A percentile compares a stretch with the other conserved stretches of the same genome.
Conservation (phyloP, 768 basidiomycete species). For the Suillus paluster region DNA sequence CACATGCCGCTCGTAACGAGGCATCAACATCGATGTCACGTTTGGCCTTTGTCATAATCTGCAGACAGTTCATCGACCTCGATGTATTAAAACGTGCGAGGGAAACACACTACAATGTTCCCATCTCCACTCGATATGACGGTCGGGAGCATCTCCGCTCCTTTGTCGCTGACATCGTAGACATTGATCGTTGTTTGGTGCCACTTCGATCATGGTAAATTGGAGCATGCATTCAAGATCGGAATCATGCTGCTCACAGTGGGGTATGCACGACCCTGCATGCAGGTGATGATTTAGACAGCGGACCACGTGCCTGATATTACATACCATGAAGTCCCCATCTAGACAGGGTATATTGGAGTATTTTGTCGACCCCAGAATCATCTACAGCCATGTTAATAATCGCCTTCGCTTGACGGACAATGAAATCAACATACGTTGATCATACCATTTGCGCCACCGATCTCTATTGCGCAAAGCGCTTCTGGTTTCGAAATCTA, state of each 20-base stretch:
- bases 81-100: background rate
- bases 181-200: slow-evolving; percentile 37
- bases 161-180: slow-evolving; percentile 30
- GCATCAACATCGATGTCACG: slow-evolving; percentile 47
- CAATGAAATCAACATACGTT: slow-evolving; percentile 29
- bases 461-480: slow-evolving; percentile 44
- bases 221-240: slow-evolving; percentile 14
- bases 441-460: slow-evolving; percentile 51
- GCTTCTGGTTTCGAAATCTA: slow-evolving; percentile 40
- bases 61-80: slow-evolving; percentile 13
- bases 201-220: slow-evolving; percentile 23
- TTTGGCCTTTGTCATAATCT: slow-evolving; percentile 50
- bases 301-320: slow-evolving; percentile 3
- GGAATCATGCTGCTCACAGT: slow-evolving; percentile 22
- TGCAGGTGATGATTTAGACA: slow-evolving; percentile 8
- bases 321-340: slow-evolving; percentile 48
- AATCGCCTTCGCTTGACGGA: slow-evolving; percentile 2
- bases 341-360: slow-evolving; percentile 46
- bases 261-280: slow-evolving; percentile 42
- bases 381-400: slow-evolving; percentile 33
- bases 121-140: slow-evolving; percentile 44
- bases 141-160: slow-evolving; percentile 34
- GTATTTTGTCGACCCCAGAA: slow-evolving; percentile 39
- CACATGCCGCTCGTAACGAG: slow-evolving; percentile 49
- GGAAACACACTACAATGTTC: slow-evolving; percentile 35